Percentiles rank a stretch among this genome's conserved stretches.
Evolutionary conservation across 768 basidiomycete species (phyloP).

Genomic region (Trametes villosa): DNA sequence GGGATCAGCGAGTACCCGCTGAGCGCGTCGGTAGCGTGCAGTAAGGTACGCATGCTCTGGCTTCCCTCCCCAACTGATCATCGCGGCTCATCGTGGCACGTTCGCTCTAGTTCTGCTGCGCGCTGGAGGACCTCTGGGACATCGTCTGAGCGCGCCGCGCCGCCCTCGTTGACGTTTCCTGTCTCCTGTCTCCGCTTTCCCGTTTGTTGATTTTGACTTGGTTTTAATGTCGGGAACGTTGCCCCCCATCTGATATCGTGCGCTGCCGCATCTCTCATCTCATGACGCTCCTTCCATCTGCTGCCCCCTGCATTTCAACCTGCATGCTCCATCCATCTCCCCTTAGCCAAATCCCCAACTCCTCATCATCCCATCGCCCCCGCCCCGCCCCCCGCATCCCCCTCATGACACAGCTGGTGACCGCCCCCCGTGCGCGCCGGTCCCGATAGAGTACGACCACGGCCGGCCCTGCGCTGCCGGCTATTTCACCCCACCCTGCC

Average conservation of each 20-base stretch:
- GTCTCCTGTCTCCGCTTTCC: not conserved
- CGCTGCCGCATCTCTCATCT: not conserved
- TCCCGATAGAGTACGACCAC: conserved; percentile 1
- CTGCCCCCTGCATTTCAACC: conserved; percentile 30
- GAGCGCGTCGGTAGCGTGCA: conserved; percentile 94
- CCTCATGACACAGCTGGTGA: conserved; percentile 24
- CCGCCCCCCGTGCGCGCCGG: not conserved
- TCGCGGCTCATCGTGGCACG: conserved; percentile 5
- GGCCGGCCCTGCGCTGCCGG: conserved; percentile 3
- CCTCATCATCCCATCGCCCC: not conserved
- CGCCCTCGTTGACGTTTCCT: not conserved
- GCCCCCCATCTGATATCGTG: not conserved
- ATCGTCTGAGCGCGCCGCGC: conserved; percentile 56
- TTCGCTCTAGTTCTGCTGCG: conserved; percentile 77
- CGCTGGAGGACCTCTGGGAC: conserved; percentile 94
- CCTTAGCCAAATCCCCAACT: not conserved
- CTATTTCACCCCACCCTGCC: not conserved
- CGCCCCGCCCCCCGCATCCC: conserved; percentile 1
- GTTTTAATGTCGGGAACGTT: not conserved
- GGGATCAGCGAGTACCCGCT: conserved; percentile 93
- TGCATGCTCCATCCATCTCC: conserved; percentile 29
- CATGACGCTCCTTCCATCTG: conserved; percentile 10
- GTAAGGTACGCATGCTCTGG: conserved; percentile 72
- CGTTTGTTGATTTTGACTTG: not conserved
- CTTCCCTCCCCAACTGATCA: not conserved